Base-by-base conservation (phyloP, 768 basidiomycete species). In the Tephrocybe sp. region DNA sequence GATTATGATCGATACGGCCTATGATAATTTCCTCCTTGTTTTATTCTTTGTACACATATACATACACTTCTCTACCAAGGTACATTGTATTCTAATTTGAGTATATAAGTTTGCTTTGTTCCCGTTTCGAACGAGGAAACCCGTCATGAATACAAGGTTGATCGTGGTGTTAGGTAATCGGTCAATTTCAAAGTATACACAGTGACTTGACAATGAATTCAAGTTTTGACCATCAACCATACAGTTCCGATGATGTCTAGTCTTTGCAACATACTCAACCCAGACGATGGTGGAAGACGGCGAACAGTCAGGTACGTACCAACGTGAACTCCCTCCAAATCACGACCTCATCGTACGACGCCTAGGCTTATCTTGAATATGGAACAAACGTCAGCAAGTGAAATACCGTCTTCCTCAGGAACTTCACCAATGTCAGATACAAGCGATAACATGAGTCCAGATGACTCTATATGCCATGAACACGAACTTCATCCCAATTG, bases 401-500 rank as follows among this genome's bases (percentile, higher is more conserved):
- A 62, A 49, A 60, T 65, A 41, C 64, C 68, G 25, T 72, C 73
- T 9, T 59, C 56, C 11, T 52, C 54, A 19, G 54, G 47, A 18
- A 53, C 43, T 21, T 71, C 68, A 26, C 66, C 67, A 24, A 60
- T 56, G 28, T 71, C 70, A 22, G 70, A 68, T 32, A 53, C 56
- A 30, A 69, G 63, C 51, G 58, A 65, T 25, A 62, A 64, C 31
- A 58, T 64, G 16, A 63, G 63, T 26, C 56, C 61, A 18, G 65
- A 69, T 56, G 44, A 40, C 12, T 55, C 61, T 35, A 53, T 61
- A 42, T 63, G 67, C 19, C 47, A 49, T 24, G 48, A 57, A 47
- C 86, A 88, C 63, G 74, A 74, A 55, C 65, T 77, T n/a, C 89
- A 92, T 61, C 81, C 80, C 18, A 78, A 87, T 60, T 92, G 89